These are phyloP conservation scores for Graphilbum fragrans DNA, from an alignment of 2,329 filamentous ascomycete species.

Conservation along the genomic window DNA sequence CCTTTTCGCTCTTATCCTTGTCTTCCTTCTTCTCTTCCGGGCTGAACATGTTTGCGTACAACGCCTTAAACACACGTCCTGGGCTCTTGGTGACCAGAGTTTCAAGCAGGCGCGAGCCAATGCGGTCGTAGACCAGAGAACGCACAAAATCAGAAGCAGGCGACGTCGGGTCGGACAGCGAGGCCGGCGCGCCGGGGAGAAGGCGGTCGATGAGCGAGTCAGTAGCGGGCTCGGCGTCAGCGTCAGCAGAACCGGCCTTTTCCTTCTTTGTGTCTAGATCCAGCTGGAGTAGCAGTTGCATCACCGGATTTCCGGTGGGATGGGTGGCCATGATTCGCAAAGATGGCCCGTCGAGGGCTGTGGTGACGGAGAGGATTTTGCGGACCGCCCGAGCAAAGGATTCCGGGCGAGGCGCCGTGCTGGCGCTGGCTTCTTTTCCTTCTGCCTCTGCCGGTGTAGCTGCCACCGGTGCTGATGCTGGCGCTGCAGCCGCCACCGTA, in stretches of 20 bases:
- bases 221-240: not conserved
- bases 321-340: slow-evolving; percentile 78
- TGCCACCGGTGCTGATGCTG: slow-evolving; percentile 15
- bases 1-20: not conserved
- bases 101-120: slow-evolving; percentile 84
- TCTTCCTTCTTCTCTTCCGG: not conserved
- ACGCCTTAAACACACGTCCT: slow-evolving; percentile 79
- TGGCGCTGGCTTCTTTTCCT: not conserved
- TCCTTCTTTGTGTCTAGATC: slow-evolving; percentile 67
- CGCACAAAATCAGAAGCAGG: slow-evolving; percentile 69
- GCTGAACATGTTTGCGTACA: slow-evolving; percentile 71
- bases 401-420: slow-evolving; percentile 37
- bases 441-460: slow-evolving; percentile 12
- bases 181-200: slow-evolving; percentile 61
- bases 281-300: slow-evolving; percentile 82
- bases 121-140: slow-evolving; percentile 75
- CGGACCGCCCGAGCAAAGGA: slow-evolving; percentile 67
- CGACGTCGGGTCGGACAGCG: slow-evolving; percentile 59
- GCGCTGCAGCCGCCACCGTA: slow-evolving; percentile 28
- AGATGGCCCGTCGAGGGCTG: slow-evolving; percentile 64
- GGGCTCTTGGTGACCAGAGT: slow-evolving; percentile 70
- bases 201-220: slow-evolving; percentile 58
- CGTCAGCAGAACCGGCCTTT: slow-evolving; percentile 20
- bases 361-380: slow-evolving; percentile 68
- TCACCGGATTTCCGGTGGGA: slow-evolving; percentile 78